These are phyloP conservation scores for Ceratocystis eucalypticola DNA, from an alignment of 2,329 filamentous ascomycete genomes.

Conservation along the genomic window DNA sequence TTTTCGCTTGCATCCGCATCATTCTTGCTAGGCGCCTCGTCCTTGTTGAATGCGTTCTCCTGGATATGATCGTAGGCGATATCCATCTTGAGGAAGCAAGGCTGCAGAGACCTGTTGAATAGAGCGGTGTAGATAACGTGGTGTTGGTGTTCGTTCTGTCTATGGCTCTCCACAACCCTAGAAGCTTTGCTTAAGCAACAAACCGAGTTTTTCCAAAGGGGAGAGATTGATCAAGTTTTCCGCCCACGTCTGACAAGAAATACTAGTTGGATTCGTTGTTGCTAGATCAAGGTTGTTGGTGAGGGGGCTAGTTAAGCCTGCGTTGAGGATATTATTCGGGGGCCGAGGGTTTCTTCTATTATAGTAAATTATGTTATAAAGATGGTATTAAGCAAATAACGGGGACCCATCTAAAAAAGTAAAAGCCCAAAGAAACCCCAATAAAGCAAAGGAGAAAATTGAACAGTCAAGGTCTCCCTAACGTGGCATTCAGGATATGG, in stretches of 20 bases:
- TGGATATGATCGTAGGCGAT: constrained; percentile 93
- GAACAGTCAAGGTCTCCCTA: not conserved
- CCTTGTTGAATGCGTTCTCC: constrained; percentile 58
- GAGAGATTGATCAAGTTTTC: not conserved
- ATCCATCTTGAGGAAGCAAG: constrained; percentile 52
- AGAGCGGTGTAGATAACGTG: not conserved
- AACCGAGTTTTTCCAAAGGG: not conserved
- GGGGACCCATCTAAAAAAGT: not conserved
- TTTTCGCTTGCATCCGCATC: constrained; percentile 22
- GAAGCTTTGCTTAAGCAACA: not conserved
- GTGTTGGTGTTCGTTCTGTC: not conserved
- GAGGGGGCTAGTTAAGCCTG: not conserved
- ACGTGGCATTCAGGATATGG: not conserved
- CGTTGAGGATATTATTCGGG: not conserved
- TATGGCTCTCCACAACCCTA: not conserved
- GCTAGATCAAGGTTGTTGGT: not conserved
- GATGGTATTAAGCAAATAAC: not conserved
- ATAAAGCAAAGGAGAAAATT: not conserved
- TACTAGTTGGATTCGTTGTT: not conserved
- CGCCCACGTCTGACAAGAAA: not conserved
- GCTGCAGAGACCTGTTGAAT: not conserved
- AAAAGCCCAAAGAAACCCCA: not conserved
- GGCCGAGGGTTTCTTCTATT: not conserved
- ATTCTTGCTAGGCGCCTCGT: constrained; percentile 29
- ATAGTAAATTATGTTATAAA: not conserved